Base-by-base conservation (phyloP, 345 rosid species). In the Turnera subulata region DNA sequence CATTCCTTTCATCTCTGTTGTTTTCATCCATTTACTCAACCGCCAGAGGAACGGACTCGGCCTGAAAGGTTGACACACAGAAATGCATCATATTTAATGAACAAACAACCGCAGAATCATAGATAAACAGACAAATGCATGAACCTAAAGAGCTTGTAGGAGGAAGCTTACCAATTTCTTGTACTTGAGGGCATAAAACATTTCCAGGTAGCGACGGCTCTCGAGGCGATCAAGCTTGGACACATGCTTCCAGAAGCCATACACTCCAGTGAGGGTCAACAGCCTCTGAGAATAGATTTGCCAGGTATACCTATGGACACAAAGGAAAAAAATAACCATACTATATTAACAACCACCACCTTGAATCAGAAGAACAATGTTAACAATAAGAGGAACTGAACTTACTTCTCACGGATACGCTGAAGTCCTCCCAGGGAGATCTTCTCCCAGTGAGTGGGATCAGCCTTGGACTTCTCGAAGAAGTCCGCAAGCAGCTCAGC, bases 171-270 rank as follows among this genome's bases (percentile, higher is more conserved):
- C 97, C 88, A 91, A 62, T 61, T 79, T 86, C 6, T 84, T 82
- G 68, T 83, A 91, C 69, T 91, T 91, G 21, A 91, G 77, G 17
- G 96, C 94, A 11, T 80, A 84, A 53, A 91, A 91, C 98, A 91
- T 91, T 71, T 91, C 98, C 1, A 91, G 78, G 79, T 91, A 91
- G 16, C 97, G 86, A 2, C 88, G 75, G 79, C 91, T 85, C 85
- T 91, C 97, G 0, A 61, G 96, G 6, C 80, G 88, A 53, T 92
- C 95, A n/a, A 92, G 95, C 54, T 92, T 92, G 0, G 98, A 86
- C 2, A 92, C 98, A 22, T 89, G 95, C 45, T 91, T 91, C 96
- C 95, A 91, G 82, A 91, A 91, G 6, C 96, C 96, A 21, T 91
- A 88, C 6, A 91, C 97, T 49, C 86, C 94, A 0, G 96, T 91